Conservation (phyloP, 2,329 filamentous ascomycete species). For the Colletotrichum tamarilloi region DNA sequence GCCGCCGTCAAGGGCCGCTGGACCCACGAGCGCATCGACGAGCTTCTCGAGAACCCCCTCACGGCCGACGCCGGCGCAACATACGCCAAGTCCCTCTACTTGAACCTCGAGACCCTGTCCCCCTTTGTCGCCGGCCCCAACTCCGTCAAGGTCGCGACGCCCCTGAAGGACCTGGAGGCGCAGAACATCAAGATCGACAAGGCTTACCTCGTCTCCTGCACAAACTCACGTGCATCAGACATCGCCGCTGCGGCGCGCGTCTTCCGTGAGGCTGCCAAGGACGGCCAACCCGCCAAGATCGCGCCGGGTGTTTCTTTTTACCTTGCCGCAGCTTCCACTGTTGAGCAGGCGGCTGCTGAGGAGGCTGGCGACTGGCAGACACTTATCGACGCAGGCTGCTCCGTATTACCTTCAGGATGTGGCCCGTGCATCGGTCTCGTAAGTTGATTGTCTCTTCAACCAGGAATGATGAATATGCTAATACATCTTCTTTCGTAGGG, state of each 20-base stretch:
- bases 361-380: slow-evolving; percentile 87
- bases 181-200: slow-evolving; percentile 83
- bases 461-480: background rate
- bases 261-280: slow-evolving; percentile 80
- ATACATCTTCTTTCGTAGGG: slow-evolving; percentile 32
- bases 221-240: slow-evolving; percentile 85
- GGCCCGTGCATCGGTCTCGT: slow-evolving; percentile 85
- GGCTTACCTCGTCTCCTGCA: slow-evolving; percentile 91
- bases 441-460: background rate
- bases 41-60: slow-evolving; percentile 74
- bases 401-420: slow-evolving; percentile 75
- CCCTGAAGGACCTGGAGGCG: slow-evolving; percentile 77
- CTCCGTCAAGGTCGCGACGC: slow-evolving; percentile 87
- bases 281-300: slow-evolving; percentile 75
- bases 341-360: slow-evolving; percentile 82
- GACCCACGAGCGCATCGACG: slow-evolving; percentile 78
- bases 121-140: slow-evolving; percentile 91
- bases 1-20: slow-evolving; percentile 68
- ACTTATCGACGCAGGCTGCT: slow-evolving; percentile 80
- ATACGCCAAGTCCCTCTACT: slow-evolving; percentile 86
- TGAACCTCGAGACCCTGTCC: slow-evolving; percentile 85
- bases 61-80: slow-evolving; percentile 79
- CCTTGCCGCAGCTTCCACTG: slow-evolving; percentile 84
- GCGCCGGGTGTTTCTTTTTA: slow-evolving; percentile 85
- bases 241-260: slow-evolving; percentile 85